Base-by-base conservation (phyloP, 192 early-diverging fungal genomes). In the Backusella westeae region DNA sequence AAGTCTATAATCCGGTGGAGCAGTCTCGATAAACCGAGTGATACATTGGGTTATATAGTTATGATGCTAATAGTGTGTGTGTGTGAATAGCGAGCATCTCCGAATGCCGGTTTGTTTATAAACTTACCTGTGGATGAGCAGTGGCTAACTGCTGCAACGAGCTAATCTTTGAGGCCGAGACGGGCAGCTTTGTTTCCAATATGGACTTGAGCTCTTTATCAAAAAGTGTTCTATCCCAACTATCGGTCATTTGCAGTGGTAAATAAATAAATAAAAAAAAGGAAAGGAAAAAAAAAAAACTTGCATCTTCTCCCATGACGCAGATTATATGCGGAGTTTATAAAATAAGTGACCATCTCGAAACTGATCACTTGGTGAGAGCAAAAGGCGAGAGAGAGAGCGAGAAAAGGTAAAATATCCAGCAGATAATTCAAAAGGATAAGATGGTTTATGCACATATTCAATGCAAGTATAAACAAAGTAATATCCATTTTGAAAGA, bases 1-100 rank as follows among this genome's bases (percentile, higher is more conserved):
- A 34, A 90, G 52, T 52, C 88, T 87, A 79, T 88, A 90, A 75
- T 88, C 86, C 4, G 83, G 82, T 12, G 86, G 78, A 41, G 83
- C 83, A 2, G 79, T 82, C 5, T 85, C 81, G 53, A 90, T 84
- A 72, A 90, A 90, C 53, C 82, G 82, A 70, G 86, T 82, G 46
- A 88, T 76, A 49, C 78, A 78, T 56, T 84, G 80, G 41, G 84
- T 85, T 29, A 90, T 84, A 36, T 87, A 81, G 52, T 88, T 84
- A 75, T 86, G 85, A 74, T 90, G 82, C 87, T 90, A 80, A 7
- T 29, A 29, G 42, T 38, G 3, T 32, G 34, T 6, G 38, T 35
- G 46, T 49, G 46, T 36, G 3, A 19, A 68, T 68, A 36, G 34
- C 17, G 42, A 19, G 15, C 42, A 44, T 44, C 14, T 44, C 15